Base-by-base conservation (phyloP, 306 rosid species). In the Alnus rubra region DNA sequence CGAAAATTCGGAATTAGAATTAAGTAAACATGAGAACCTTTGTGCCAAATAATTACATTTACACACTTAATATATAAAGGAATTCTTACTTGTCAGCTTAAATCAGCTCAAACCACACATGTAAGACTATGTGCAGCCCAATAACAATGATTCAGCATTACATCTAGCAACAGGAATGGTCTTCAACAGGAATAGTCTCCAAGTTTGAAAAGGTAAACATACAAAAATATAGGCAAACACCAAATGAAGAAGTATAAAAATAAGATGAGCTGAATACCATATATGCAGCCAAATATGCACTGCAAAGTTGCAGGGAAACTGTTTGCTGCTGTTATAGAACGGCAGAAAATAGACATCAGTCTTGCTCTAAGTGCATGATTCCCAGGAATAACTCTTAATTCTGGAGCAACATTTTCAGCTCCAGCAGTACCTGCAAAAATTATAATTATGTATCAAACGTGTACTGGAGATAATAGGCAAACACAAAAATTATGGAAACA, bases 201-300 rank as follows among this genome's bases (percentile, higher is more conserved):
- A 67, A 16, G 49, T 67, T 67, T 39, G 2, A 37, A 67, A 67
- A 16, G 30, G 50, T 7, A 67, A 67, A 47, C 15, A 8, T 64
- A 19, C 48, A 39, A 50, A 73, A 56, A 42, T 73, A 62, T 81
- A 65, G 74, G 79, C 74, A 69, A 74, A 77, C 60, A 81, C 45
- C 49, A 70, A 81, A 49, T 75, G 58, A 35, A 75, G 42, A 33
- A 69, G 56, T 74, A 65, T 56, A 30, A 37, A 74, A 52, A n/a
- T 39, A 74, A 37, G 75, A 54, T 23, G 67, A 86, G 28, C 78
- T 50, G 28, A 81, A 47, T 87, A 94, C 98, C 98, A 77, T 92
- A 94, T 78, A 94, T 89, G 90, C 97, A 91, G 69, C 92, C 89
- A 91, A 94, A 94, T 82, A 94, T 92, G 88, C 98, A 92, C 85